Evolutionary conservation across 768 basidiomycete species (phyloP), one percentile per base, ranked within the genome.

Genomic region (Neoboletus magnificus): DNA sequence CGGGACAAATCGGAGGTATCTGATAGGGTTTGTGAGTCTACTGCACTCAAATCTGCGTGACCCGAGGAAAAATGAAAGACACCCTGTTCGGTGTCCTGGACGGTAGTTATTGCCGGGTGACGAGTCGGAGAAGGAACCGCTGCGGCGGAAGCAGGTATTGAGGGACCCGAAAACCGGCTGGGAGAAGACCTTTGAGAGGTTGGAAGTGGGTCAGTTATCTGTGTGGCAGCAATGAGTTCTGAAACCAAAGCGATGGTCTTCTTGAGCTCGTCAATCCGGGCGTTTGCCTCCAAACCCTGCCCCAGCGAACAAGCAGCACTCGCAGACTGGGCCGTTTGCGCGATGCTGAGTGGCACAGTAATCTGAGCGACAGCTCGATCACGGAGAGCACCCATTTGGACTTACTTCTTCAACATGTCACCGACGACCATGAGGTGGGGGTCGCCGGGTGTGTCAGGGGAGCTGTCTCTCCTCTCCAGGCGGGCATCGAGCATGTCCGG

Each of bases 261-360:
- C 64, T 74, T 82, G 62, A 85, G 76, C 55, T 83, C 77, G 62
- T 79, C 81, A 52, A 85, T 78, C 62, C 79, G 80, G 29, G 67
- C 75, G 39, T 75, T 74, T 7, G 80, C 79, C 61, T 80, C 78
- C 9, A 73, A 57, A 48, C 75, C 76, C 58, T 81, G 77, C n/a
- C 71, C 78, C 16, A 68, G 57, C 29, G 72, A 73, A 58, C 80
- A 84, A 33, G 79, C 78, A 37, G 76, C 75, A 40, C 77, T 80
- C 41, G 82, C 84, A 42, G 81, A 80, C 50, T 78, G 75, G 37
- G 84, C 84, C 16, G 83, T 84, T 52, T 80, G 77, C 40, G 80
- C 82, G 60, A 87, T 84, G 67, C 85, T 86, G 63, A 40, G 59
- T 52, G 58, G 55, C 50, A 64, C 57, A 58, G 54, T 59, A 56